phyloP scores from a whole-genome alignment of 306 rosid genomes.

The Cicer arietinum region DNA sequence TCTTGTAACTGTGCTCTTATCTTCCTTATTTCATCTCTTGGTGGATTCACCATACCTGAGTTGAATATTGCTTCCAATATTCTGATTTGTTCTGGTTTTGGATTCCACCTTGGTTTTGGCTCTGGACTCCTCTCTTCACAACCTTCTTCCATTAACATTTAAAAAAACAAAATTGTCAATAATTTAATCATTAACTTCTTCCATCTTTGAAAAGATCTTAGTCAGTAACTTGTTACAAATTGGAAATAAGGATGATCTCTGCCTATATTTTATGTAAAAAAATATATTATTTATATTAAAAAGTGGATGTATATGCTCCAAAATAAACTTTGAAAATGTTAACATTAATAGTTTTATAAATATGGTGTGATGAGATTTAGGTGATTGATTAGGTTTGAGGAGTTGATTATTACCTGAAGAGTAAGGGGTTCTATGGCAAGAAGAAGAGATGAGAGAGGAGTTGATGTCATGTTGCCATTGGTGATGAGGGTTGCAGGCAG shows the following conservation, averaged over 20 bases:
- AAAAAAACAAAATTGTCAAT: background rate
- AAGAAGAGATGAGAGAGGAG: slow-evolving; percentile 62
- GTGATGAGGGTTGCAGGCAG: slow-evolving; percentile 78
- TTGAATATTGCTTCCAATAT: slow-evolving; percentile 93
- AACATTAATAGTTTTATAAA: no score
- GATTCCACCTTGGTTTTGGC: slow-evolving; percentile 98
- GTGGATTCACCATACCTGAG: slow-evolving; percentile 97
- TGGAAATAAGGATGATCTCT: background rate
- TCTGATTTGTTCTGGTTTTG: slow-evolving; percentile 89
- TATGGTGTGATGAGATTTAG: no score
- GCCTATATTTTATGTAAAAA: background rate
- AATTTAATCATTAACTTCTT: background rate
- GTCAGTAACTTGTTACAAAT: background rate
- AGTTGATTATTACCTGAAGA: slow-evolving; percentile 51
- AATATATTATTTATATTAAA: background rate
- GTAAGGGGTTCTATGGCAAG: slow-evolving; percentile 73
- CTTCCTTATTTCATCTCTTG: slow-evolving; percentile 91
- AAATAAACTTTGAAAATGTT: background rate
- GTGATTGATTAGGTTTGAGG: background rate
- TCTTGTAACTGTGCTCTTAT: slow-evolving; percentile 88
- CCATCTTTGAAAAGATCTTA: no score
- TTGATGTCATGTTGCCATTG: slow-evolving; percentile 93
- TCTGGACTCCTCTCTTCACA: slow-evolving; percentile 89
- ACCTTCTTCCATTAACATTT: slow-evolving; percentile 39
- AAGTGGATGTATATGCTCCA: no score